phyloP scores from a whole-genome alignment of 176 grass and related monocot genomes.

The Leersia perrieri region DNA sequence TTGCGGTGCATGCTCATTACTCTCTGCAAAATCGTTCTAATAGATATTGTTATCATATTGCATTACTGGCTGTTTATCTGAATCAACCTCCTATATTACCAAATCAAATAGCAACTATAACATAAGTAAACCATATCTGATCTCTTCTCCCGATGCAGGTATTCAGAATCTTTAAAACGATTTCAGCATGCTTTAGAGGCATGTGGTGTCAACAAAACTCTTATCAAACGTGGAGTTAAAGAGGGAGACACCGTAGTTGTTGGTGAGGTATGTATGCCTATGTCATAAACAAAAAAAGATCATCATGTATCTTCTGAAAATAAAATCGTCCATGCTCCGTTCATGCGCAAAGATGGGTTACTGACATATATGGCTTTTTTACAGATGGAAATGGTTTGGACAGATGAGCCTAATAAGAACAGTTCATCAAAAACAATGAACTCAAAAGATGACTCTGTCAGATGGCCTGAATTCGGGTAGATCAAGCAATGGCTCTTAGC shows the following conservation, averaged over 20 bases:
- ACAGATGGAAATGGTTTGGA: conserved; percentile 59
- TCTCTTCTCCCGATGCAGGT: conserved; percentile 46
- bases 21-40: not conserved
- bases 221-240: conserved; percentile 76
- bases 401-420: conserved; percentile 25
- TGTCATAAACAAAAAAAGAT: not conserved
- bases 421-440: conserved; percentile 10
- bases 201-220: conserved; percentile 82
- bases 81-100: not conserved
- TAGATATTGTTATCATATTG: not conserved
- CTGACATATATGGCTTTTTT: not conserved
- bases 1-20: not conserved
- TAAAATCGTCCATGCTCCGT: no score
- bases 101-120: no score
- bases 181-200: conserved; percentile 89
- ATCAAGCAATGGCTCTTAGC: not conserved
- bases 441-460: conserved; percentile 35
- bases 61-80: not conserved
- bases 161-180: conserved; percentile 81
- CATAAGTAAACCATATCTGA: no score
- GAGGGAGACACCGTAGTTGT: conserved; percentile 85
- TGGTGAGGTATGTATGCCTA: conserved; percentile 60
- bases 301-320: no score
- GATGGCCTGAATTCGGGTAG: conserved; percentile 54
- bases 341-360: no score